Base-by-base conservation (phyloP, 306 rosid species). In the Sophora flavescens region DNA sequence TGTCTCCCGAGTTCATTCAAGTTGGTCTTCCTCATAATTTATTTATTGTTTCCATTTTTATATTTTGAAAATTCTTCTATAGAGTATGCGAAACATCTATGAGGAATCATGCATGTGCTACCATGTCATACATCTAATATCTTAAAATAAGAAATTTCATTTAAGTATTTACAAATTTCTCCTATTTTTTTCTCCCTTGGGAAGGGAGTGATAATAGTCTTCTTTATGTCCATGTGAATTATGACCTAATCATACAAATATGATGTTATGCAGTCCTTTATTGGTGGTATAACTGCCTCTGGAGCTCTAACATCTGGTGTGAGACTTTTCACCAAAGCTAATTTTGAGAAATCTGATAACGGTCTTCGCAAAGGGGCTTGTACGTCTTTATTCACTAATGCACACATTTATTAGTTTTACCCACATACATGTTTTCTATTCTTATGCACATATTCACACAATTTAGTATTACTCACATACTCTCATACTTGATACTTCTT, bases 1-100 rank as follows among this genome's bases (percentile, higher is more conserved):
- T 92, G 97, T 74, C 81, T 15, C 95, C 95, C 4, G 92, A 91
- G 47, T 90, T 94, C 81, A 78, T 92, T 41, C 96, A 94, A 94
- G 98, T 90, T 80, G 3, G 63, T 32, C 41, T 61, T 30, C 15
- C 38, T 51, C 42, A 35, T 35, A 35, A 35, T 35, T 35, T 35
- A 6, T 35, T 35, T 35, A 4, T 2, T 39, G 44, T 39, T 39
- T 39, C 44, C 2, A 39, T 6, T 39, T 39, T 6, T 39, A 39
- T 6, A 39, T 39, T 39, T 39, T 39, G 8, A 8, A 39, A 39
- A 39, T 39, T 39, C 8, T 39, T 39, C 2, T 39, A 41, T 41
- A 7, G 45, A 41, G 45, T 8, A 41, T 7, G 45, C 8, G 45
- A 41, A 8, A 41, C 45, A 11, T 41, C 44, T 39, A 2, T 53